Conservation (phyloP, 495 filamentous ascomycete genomes). For the Penicillium soppii region DNA sequence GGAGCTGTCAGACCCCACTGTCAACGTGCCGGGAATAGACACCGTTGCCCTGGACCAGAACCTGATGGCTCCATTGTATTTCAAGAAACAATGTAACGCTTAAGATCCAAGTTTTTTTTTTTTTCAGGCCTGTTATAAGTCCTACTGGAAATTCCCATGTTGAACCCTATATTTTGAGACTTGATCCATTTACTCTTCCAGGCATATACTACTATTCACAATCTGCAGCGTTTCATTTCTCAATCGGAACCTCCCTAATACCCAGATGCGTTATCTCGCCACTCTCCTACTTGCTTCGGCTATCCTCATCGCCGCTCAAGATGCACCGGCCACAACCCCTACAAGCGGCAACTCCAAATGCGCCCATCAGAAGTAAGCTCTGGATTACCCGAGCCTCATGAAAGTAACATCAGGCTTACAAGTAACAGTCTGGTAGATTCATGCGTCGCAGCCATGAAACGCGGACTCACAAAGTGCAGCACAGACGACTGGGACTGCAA, state of each 20-base stretch:
- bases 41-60: neutral
- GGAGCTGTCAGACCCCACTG: neutral
- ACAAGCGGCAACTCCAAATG: constrained; percentile 9
- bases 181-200: neutral
- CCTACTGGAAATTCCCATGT: neutral
- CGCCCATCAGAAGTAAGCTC: constrained; percentile 14
- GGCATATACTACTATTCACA: neutral
- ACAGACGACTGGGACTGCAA: constrained; percentile 26
- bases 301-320: constrained; percentile 12
- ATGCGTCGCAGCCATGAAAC: constrained; percentile 19
- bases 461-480: constrained; percentile 11
- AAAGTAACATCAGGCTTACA: neutral
- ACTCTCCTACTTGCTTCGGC: constrained; percentile 10
- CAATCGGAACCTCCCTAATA: too few relatives aligned
- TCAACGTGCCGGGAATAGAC: constrained; percentile 9
- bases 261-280: constrained; percentile 2
- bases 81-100: constrained; percentile 7
- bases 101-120: neutral
- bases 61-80: neutral
- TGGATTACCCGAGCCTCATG: neutral
- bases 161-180: neutral
- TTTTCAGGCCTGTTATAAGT: constrained; percentile 1
- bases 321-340: constrained; percentile 6
- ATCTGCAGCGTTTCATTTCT: neutral
- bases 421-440: constrained; percentile 16